Conservation (phyloP, 1,139 yeast species). For the Sugiyamaella neomexicana region DNA sequence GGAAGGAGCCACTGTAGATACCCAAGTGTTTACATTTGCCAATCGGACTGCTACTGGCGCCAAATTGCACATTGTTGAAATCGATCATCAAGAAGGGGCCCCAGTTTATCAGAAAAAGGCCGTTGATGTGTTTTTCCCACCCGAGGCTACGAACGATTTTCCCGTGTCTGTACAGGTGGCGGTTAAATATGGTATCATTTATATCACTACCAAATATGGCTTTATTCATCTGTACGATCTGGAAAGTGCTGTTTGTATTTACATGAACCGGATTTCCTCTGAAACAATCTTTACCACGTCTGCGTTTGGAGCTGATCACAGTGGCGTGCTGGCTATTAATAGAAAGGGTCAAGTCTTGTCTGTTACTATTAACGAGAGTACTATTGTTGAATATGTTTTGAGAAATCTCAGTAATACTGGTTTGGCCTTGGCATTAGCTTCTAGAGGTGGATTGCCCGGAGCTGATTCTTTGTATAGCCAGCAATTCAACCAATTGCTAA, state of each 20-base stretch:
- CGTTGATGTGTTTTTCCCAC: slow-evolving; percentile 93
- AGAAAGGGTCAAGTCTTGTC: slow-evolving; percentile 94
- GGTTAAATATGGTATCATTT: slow-evolving; percentile 79
- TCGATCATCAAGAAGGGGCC: slow-evolving; percentile 84
- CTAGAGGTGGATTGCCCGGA: slow-evolving; percentile 96
- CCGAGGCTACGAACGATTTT: slow-evolving; percentile 94
- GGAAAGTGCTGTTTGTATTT: slow-evolving; percentile 88
- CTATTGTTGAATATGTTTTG: slow-evolving; percentile 86
- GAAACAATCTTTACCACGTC: slow-evolving; percentile 95
- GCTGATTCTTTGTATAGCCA: slow-evolving; percentile 90
- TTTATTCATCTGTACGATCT: slow-evolving; percentile 94
- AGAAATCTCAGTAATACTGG: slow-evolving; percentile 83
- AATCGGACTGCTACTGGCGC: slow-evolving; percentile 76
- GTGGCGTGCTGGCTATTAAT: slow-evolving; percentile 91
- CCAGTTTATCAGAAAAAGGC: slow-evolving; percentile 88
- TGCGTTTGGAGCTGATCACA: slow-evolving; percentile 54
- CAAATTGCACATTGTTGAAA: slow-evolving; percentile 89
- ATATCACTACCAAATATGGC: slow-evolving; percentile 91
- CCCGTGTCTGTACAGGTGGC: slow-evolving; percentile 92
- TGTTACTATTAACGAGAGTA: slow-evolving; percentile 83
- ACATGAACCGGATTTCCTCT: slow-evolving; percentile 94
- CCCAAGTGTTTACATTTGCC: slow-evolving; percentile 84
- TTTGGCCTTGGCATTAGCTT: slow-evolving; percentile 83
- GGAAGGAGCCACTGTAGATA: slow-evolving; percentile 71
- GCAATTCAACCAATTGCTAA: slow-evolving; percentile 83